Percentiles rank a stretch among this genome's conserved stretches.
Conservation (phyloP, 2,329 filamentous ascomycete species). For the Aureobasidium sp. region DNA sequence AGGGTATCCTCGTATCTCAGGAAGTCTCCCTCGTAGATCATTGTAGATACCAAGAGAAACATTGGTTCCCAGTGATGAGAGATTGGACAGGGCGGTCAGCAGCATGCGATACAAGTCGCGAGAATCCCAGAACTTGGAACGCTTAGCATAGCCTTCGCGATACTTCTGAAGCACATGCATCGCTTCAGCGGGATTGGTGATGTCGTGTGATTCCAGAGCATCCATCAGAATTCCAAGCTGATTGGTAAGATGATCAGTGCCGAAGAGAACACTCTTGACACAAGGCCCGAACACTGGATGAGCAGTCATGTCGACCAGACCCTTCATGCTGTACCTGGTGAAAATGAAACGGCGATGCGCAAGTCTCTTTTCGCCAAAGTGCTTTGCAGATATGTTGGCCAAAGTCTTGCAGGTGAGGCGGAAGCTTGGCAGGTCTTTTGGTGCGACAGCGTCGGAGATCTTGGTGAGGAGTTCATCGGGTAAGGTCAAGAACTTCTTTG, state of each 20-base stretch:
- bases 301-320: neutral
- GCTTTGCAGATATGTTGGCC: neutral
- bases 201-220: neutral
- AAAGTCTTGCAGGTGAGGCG: neutral
- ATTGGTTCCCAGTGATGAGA: neutral
- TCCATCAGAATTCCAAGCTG: neutral
- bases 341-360: neutral
- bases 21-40: neutral
- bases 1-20: too few species aligned
- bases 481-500: neutral
- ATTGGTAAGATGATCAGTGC: neutral
- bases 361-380: neutral
- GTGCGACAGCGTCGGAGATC: neutral
- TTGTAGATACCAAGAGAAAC: neutral
- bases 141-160: neutral
- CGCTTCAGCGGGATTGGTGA: neutral
- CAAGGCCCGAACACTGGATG: neutral
- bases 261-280: neutral
- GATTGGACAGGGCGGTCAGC: neutral
- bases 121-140: neutral
- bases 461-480: neutral
- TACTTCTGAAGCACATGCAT: neutral
- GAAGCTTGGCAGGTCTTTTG: neutral
- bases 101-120: neutral
- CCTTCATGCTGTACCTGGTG: neutral